Evolutionary conservation across 345 rosid genomes (phyloP), one percentile per base, ranked within the genome.

Genomic region (Hypericum perforatum): DNA sequence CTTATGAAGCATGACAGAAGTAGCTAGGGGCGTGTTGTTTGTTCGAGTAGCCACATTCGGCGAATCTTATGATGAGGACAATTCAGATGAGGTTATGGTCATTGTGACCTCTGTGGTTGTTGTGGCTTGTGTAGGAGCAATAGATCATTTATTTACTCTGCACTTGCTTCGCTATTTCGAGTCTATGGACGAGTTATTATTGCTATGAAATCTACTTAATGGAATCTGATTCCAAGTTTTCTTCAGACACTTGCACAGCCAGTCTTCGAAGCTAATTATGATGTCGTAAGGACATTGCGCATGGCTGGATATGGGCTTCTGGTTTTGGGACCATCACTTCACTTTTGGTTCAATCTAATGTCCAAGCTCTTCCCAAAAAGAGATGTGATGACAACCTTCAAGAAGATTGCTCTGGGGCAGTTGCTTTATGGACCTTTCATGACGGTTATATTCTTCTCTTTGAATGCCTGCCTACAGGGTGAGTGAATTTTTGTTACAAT

Each of bases 371-470:
- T 89, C 55, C 97, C 99, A 0, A 82, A 84, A 70, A 73, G 70
- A 58, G 97, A 94, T 74, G 51, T 85, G 62, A 59, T 78, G 16
- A 74, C 91, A 7, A 89, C 89, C 4, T 74, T 86, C 56, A 94
- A 89, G 87, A 94, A 89, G 74, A 89, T 86, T 72, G 69, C 74
- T 45, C 63, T 94, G 89, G 97, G 87, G 22, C 89, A 82, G 73
- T 56, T 74, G 9, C 29, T 81, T 37, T 91, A 79, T 43, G 95
- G 92, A 44, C 98, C 98, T 11, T 32, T 54, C 41, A 81, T 91
- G 96, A 91, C 85, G 3, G 77, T 50, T 11, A 70, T 73, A 49
- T 87, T 91, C 86, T 81, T 91, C 75, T 76, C 90, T 8, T 16
- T 73, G 62, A 87, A 78, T 42, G 92, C 96, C 9, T 9, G 47